Evolutionary conservation across 2,329 filamentous ascomycete species (phyloP).

Genomic region (Microdochium trichocladiopsis): DNA sequence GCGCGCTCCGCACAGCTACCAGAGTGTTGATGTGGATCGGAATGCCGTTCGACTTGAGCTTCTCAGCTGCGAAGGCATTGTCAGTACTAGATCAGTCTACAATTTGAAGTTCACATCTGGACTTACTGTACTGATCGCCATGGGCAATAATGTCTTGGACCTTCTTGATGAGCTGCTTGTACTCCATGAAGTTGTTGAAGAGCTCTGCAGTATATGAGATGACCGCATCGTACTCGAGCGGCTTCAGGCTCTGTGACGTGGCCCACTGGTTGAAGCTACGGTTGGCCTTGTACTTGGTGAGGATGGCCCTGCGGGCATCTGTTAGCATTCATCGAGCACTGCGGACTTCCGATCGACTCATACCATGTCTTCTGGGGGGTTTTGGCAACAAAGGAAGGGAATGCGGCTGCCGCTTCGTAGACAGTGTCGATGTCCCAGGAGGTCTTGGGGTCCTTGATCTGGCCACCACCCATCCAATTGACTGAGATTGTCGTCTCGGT

Average conservation of each 20-base stretch:
- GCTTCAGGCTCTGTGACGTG: not conserved
- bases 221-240: not conserved
- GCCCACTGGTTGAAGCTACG: not conserved
- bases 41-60: not conserved
- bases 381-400: slow-evolving; percentile 1
- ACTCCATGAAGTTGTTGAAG: not conserved
- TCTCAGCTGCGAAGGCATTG: not conserved
- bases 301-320: no score
- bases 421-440: slow-evolving; percentile 1
- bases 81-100: not conserved
- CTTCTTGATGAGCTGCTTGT: not conserved
- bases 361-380: not conserved
- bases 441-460: not conserved
- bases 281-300: not conserved
- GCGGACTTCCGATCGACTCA: not conserved
- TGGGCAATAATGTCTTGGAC: not conserved
- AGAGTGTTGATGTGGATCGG: not conserved
- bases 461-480: slow-evolving; percentile 1
- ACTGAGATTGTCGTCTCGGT: slow-evolving; percentile 1
- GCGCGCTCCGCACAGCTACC: not conserved
- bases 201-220: not conserved
- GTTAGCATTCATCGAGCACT: no score
- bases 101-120: not conserved
- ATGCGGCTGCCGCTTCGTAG: not conserved
- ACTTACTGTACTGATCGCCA: not conserved